Percentiles rank a stretch among this genome's conserved stretches.
Conservation (phyloP, 805 yeast species). For the Starmera quercuum region DNA sequence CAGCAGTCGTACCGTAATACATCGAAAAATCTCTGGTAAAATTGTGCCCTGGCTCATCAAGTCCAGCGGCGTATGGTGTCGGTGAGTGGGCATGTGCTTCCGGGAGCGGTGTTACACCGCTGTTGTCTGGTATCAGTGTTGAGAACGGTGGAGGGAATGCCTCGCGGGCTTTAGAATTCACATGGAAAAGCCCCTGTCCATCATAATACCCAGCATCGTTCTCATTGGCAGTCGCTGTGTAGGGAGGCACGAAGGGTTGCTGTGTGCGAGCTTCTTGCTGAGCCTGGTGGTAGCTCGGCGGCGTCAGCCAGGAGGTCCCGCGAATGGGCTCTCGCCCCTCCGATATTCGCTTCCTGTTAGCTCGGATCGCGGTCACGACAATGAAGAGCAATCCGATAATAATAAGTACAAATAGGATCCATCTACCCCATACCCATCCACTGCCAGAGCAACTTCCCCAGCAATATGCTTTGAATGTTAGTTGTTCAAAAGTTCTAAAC, state of each 20-base stretch:
- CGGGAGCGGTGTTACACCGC: slow-evolving; percentile 5
- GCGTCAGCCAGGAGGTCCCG: slow-evolving; percentile 84
- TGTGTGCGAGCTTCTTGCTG: slow-evolving; percentile 20
- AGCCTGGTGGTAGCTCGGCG: slow-evolving; percentile 52
- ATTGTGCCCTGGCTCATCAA: slow-evolving; percentile 9
- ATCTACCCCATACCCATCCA: slow-evolving; percentile 22
- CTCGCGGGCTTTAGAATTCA: slow-evolving; percentile 24
- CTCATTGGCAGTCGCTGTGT: slow-evolving; percentile 58
- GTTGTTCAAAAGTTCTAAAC: too few relatives aligned
- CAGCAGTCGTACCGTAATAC: slow-evolving; percentile 9
- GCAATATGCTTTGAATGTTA: too few relatives aligned
- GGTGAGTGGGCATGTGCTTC: neutral
- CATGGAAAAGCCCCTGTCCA: slow-evolving; percentile 20
- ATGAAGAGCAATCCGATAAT: slow-evolving; percentile 39
- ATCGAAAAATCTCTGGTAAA: slow-evolving; percentile 19
- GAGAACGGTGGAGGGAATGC: slow-evolving; percentile 20
- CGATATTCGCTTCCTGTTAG: slow-evolving; percentile 42
- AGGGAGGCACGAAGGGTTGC: slow-evolving; percentile 59
- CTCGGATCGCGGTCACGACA: slow-evolving; percentile 41
- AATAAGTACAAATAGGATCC: slow-evolving; percentile 47
- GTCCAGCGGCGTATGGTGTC: slow-evolving; percentile 3
- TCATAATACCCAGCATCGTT: slow-evolving; percentile 62
- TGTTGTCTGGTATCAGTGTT: slow-evolving; percentile 15
- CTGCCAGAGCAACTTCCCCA: slow-evolving; percentile 7
- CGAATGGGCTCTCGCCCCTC: slow-evolving; percentile 48